Evolutionary conservation across 306 rosid species (phyloP), one percentile per base, ranked within the genome.

Genomic region (Fagus sylvatica): DNA sequence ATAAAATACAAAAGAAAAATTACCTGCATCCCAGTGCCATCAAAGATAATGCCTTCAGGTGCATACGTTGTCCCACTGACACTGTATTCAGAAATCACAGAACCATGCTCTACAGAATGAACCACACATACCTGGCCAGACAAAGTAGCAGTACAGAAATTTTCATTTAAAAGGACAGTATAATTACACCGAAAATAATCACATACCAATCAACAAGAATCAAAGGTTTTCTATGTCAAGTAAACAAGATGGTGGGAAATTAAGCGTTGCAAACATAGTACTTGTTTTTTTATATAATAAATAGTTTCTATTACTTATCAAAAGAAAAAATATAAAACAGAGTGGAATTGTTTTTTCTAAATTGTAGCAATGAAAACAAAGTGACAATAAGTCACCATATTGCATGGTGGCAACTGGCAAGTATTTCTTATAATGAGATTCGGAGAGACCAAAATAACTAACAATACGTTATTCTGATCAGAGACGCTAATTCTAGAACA

Each of bases 61-160:
- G 98, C 90, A 71, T 85, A 95, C 73, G 98, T 95, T 62, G 98
- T 89, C 75, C 98, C 98, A 36, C 92, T 89, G 81, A 95, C 91
- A 77, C 78, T 80, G 88, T 88, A 95, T 81, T 95, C 98, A 2
- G 91, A 77, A 81, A 91, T 87, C 54, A 78, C 68, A 77, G 98
- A 87, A 65, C 86, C 83, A 71, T 67, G 86, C 68, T 88, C 82
- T 72, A 83, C 87, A 69, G 98, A 89, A 71, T 89, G 95, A 77
- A 92, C 93, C 77, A 95, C 95, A 79, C 98, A 95, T 64, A 95
- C 83, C 98, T 94, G 85, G 37, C 70, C 73, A 79, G 62, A 78
- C 22, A 62, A 46, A 80, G 62, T 76, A 78, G 62, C 67, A 84
- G 56, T 28, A 34, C 65, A 70, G 19, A 53, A 51, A 42, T 54